Conservation (phyloP, 768 basidiomycete species). For the Termitomyces sp. region DNA sequence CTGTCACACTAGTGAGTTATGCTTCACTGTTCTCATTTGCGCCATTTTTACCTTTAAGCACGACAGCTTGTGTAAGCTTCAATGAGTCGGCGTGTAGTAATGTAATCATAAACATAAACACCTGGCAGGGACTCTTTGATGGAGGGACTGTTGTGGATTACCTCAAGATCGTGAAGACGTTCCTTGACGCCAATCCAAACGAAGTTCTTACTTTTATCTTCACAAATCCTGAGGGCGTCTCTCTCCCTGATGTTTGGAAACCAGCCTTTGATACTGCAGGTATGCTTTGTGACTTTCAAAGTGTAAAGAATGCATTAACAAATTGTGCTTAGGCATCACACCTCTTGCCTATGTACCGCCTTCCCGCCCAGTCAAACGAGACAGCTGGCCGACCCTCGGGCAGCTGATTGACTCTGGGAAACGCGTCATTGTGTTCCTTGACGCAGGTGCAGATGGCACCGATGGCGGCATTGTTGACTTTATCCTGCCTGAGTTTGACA, state of each 20-base stretch:
- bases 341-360: constrained; percentile 49
- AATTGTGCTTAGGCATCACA: constrained; percentile 26
- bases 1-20: constrained; percentile 55
- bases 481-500: constrained; percentile 9
- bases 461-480: constrained; percentile 6
- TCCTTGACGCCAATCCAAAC: constrained; percentile 54
- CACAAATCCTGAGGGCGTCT: constrained; percentile 55
- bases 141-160: constrained; percentile 47
- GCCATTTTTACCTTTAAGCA: neutral
- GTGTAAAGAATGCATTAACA: neutral
- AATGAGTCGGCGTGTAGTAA: neutral
- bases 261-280: constrained; percentile 48
- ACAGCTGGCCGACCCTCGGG: constrained; percentile 63
- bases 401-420: constrained; percentile 50
- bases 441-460: constrained; percentile 7
- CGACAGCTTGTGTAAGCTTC: constrained; percentile 29
- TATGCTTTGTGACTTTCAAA: constrained; percentile 10
- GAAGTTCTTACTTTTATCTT: constrained; percentile 63
- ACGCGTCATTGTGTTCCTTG: constrained; percentile 28
- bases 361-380: constrained; percentile 30
- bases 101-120: neutral
- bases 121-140: constrained; percentile 46
- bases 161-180: constrained; percentile 46
- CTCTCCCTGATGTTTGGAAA: constrained; percentile 42
- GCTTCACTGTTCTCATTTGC: too few species aligned